Conservation (phyloP, 1,139 yeast genomes). For the Kurtzmaniella quercitrusa region DNA sequence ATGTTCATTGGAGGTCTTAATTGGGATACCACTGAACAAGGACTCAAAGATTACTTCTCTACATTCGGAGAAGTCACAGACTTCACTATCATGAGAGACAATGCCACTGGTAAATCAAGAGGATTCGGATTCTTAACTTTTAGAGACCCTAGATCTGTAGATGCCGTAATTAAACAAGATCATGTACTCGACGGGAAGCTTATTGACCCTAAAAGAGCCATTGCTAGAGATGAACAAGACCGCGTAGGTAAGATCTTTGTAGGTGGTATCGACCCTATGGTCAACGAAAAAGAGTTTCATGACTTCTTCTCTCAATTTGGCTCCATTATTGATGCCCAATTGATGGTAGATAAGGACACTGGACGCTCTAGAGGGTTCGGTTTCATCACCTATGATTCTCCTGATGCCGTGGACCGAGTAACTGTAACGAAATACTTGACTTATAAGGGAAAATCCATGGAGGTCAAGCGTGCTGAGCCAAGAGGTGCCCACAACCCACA, state of each 20-base stretch:
- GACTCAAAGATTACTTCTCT: slow-evolving; percentile 73
- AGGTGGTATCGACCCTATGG: slow-evolving; percentile 97
- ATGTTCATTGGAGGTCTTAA: slow-evolving; percentile 98
- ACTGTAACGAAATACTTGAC: slow-evolving; percentile 78
- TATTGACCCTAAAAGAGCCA: slow-evolving; percentile 96
- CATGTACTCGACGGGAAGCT: slow-evolving; percentile 94
- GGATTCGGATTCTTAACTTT: slow-evolving; percentile 96
- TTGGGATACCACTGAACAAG: slow-evolving; percentile 96
- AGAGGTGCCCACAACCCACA: slow-evolving; percentile 52
- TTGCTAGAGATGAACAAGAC: slow-evolving; percentile 97
- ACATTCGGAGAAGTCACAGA: slow-evolving; percentile 90
- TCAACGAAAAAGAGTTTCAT: slow-evolving; percentile 87
- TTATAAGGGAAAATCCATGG: slow-evolving; percentile 88
- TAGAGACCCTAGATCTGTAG: slow-evolving; percentile 76
- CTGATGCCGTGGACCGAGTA: slow-evolving; percentile 91
- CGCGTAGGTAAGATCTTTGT: slow-evolving; percentile 96
- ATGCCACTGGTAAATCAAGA: slow-evolving; percentile 84
- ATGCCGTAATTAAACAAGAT: slow-evolving; percentile 80
- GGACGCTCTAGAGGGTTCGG: slow-evolving; percentile 99
- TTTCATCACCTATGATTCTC: slow-evolving; percentile 92
- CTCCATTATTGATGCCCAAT: slow-evolving; percentile 90
- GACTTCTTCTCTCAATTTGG: slow-evolving; percentile 89
- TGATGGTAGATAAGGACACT: slow-evolving; percentile 96
- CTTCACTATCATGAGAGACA: slow-evolving; percentile 92
- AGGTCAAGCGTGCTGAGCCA: slow-evolving; percentile 98